Evolutionary conservation across 768 basidiomycete species (phyloP).

Genomic region (Pleurotus ostreatus): DNA sequence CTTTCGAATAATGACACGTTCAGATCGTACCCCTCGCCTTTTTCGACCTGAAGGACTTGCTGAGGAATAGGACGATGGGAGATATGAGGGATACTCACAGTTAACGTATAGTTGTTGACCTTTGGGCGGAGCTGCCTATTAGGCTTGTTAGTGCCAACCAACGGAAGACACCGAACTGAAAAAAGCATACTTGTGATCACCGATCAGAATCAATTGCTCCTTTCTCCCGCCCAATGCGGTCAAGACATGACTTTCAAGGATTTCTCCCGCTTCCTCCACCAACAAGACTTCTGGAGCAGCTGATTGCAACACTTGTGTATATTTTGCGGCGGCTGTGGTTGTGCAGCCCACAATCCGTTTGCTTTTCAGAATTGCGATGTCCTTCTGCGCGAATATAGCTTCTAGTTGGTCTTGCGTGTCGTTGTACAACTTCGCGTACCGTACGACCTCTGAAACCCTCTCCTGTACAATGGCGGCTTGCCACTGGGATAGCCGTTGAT

Average conservation of each 20-base stretch:
- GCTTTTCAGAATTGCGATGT: slow-evolving; percentile 27
- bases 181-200: slow-evolving; percentile 53
- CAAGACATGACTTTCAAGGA: slow-evolving; percentile 62
- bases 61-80: neutral
- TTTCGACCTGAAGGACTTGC: slow-evolving; percentile 38
- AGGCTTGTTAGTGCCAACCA: neutral
- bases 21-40: slow-evolving; percentile 61
- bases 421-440: slow-evolving; percentile 16
- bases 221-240: slow-evolving; percentile 47
- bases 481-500: slow-evolving; percentile 28
- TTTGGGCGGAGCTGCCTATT: slow-evolving; percentile 68
- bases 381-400: slow-evolving; percentile 30
- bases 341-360: slow-evolving; percentile 66
- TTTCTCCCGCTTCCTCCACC: slow-evolving; percentile 74
- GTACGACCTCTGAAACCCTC: slow-evolving; percentile 28
- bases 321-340: slow-evolving; percentile 68
- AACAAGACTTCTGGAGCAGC: slow-evolving; percentile 49
- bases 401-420: slow-evolving; percentile 25
- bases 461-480: slow-evolving; percentile 27
- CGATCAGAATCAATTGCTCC: slow-evolving; percentile 60
- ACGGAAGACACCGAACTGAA: neutral
- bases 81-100: slow-evolving; percentile 20
- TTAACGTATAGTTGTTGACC: slow-evolving; percentile 60
- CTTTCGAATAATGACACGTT: slow-evolving; percentile 70
- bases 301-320: slow-evolving; percentile 39